A percentile compares a stretch with the other conserved stretches of the same genome.
These are phyloP conservation scores for Aspergillus caelatus DNA, from an alignment of 2,329 filamentous ascomycete genomes.

Conservation along the genomic window DNA sequence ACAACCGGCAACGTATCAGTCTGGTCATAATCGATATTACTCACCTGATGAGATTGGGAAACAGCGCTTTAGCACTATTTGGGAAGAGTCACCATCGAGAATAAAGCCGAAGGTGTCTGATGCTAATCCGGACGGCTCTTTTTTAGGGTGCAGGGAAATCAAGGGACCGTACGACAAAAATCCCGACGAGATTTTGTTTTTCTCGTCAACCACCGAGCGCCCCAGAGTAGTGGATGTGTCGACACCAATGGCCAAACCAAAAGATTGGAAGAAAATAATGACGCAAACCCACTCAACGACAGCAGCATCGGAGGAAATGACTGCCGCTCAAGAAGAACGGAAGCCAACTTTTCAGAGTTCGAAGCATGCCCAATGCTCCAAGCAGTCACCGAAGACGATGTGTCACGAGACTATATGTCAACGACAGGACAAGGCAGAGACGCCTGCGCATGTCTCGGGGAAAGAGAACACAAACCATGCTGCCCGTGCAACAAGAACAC, in stretches of 20 bases:
- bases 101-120: slow-evolving; percentile 23
- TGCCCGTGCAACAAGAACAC: slow-evolving; percentile 15
- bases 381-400: slow-evolving; percentile 29
- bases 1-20: slow-evolving; percentile 1
- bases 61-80: slow-evolving; percentile 39
- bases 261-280: slow-evolving; percentile 19
- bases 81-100: slow-evolving; percentile 33
- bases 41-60: slow-evolving; percentile 44
- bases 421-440: slow-evolving; percentile 19
- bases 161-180: slow-evolving; percentile 37
- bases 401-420: slow-evolving; percentile 26
- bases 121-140: slow-evolving; percentile 37
- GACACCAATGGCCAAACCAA: slow-evolving; percentile 25
- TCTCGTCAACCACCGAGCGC: slow-evolving; percentile 32
- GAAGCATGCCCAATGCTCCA: slow-evolving; percentile 39
- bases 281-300: slow-evolving; percentile 9
- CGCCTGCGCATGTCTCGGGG: slow-evolving; percentile 20
- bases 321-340: slow-evolving; percentile 30
- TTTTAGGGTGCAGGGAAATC: slow-evolving; percentile 46
- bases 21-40: slow-evolving; percentile 33
- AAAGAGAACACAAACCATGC: slow-evolving; percentile 29
- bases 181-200: slow-evolving; percentile 42
- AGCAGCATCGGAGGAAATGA: slow-evolving; percentile 22
- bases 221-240: slow-evolving; percentile 27
- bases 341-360: slow-evolving; percentile 36